Evolutionary conservation across 306 rosid species (phyloP).

Genomic region (Cucurbita maxima): DNA sequence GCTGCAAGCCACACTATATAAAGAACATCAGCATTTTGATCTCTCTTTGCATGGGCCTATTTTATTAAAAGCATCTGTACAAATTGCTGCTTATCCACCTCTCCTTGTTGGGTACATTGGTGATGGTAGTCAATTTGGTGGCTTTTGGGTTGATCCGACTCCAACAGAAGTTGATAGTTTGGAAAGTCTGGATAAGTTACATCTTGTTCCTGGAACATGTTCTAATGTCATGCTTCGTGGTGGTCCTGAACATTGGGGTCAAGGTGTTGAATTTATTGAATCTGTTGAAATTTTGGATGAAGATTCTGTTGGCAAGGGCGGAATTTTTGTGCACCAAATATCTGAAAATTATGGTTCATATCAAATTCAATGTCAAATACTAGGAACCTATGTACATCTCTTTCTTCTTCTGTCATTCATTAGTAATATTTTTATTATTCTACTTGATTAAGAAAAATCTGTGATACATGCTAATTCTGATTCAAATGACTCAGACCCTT

Average conservation of each 20-base stretch:
- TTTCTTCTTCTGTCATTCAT: slow-evolving; percentile 10
- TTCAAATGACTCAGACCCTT: slow-evolving; percentile 53
- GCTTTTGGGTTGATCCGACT: slow-evolving; percentile 66
- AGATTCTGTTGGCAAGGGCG: slow-evolving; percentile 22
- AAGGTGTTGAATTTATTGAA: slow-evolving; percentile 33
- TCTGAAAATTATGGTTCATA: slow-evolving; percentile 40
- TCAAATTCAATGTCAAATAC: slow-evolving; percentile 48
- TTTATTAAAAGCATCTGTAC: slow-evolving; percentile 59
- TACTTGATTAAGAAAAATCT: neutral
- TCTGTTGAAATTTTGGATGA: slow-evolving; percentile 29
- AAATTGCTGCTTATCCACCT: slow-evolving; percentile 60
- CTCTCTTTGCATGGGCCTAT: slow-evolving; percentile 32
- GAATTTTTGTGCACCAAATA: slow-evolving; percentile 41
- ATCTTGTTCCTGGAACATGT: slow-evolving; percentile 73
- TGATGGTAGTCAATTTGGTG: slow-evolving; percentile 84
- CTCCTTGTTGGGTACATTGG: slow-evolving; percentile 48
- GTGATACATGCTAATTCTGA: slow-evolving; percentile 3
- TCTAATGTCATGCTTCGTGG: slow-evolving; percentile 54
- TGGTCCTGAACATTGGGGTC: slow-evolving; percentile 77
- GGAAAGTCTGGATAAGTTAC: slow-evolving; percentile 36
- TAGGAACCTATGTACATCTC: slow-evolving; percentile 65
- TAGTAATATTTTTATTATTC: neutral
- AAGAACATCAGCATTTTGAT: slow-evolving; percentile 42
- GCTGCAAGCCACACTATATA: slow-evolving; percentile 56
- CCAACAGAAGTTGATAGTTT: slow-evolving; percentile 33